Evolutionary conservation across 345 rosid genomes (phyloP).

Genomic region (Aethionema arabicum): DNA sequence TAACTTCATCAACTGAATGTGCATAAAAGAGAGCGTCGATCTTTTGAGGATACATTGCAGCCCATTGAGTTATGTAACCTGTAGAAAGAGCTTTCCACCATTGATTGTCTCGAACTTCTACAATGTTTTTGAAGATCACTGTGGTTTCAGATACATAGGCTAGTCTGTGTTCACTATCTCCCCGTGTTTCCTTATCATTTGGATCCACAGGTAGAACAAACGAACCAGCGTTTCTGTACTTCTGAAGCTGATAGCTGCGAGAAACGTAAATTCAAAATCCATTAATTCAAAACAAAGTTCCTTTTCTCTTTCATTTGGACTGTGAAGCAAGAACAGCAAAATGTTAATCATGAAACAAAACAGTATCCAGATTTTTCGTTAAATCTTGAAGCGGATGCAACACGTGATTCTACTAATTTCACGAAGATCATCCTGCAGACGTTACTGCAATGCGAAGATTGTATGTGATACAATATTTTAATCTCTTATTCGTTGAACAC

Average conservation of each 20-base stretch:
- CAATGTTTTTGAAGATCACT: slow-evolving; percentile 88
- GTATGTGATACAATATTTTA: slow-evolving; percentile 1
- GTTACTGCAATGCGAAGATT: slow-evolving; percentile 25
- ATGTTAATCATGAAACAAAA: slow-evolving; percentile 18
- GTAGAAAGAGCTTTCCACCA: slow-evolving; percentile 94
- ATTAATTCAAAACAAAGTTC: slow-evolving; percentile 13
- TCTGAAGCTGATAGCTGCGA: slow-evolving; percentile 96
- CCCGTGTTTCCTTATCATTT: slow-evolving; percentile 90
- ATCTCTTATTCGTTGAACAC: not conserved
- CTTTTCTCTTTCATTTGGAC: not conserved
- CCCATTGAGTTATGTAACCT: slow-evolving; percentile 95
- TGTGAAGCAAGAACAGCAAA: not conserved
- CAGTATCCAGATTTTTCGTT: not conserved
- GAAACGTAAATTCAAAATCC: not conserved
- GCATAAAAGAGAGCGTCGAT: slow-evolving; percentile 90
- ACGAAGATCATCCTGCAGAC: slow-evolving; percentile 24
- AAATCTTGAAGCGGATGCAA: not conserved
- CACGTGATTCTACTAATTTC: slow-evolving; percentile 28
- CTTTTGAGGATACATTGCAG: slow-evolving; percentile 93
- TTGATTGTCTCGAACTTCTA: slow-evolving; percentile 90
- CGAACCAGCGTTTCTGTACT: slow-evolving; percentile 86
- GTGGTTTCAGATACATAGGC: slow-evolving; percentile 97
- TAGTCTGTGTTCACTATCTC: slow-evolving; percentile 94
- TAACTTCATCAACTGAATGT: slow-evolving; percentile 77
- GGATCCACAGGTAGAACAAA: slow-evolving; percentile 93